Conservation (phyloP, 805 yeast genomes). For the Kazachstania viticola region DNA sequence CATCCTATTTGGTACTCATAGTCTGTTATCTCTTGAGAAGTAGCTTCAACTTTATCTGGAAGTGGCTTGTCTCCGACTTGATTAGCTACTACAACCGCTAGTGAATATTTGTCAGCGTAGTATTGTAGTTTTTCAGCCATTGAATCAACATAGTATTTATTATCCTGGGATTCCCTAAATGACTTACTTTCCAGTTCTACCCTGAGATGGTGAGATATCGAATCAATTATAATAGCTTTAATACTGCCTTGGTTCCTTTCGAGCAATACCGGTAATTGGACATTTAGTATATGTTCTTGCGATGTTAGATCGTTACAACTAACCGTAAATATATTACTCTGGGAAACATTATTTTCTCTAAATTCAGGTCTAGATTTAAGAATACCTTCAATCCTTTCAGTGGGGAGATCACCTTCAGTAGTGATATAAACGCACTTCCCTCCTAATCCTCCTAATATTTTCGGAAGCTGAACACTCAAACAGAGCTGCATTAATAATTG, state of each 20-base stretch:
- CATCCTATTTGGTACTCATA: conserved; percentile 61
- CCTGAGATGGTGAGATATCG: conserved; percentile 72
- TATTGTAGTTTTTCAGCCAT: conserved; percentile 37
- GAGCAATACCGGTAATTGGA: conserved; percentile 55
- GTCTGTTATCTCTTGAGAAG: conserved; percentile 18
- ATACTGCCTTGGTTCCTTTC: conserved; percentile 28
- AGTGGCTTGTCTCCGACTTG: conserved; percentile 58
- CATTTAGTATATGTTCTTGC: conserved; percentile 60
- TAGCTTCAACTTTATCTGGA: conserved; percentile 7
- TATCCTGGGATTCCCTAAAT: conserved; percentile 28
- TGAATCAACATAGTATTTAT: conserved; percentile 32
- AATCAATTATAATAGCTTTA: conserved; percentile 61
- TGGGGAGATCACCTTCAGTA: conserved; percentile 66
- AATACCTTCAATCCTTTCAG: conserved; percentile 48
- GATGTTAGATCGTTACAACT: conserved; percentile 57
- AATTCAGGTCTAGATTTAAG: conserved; percentile 24
- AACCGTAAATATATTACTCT: conserved; percentile 36
- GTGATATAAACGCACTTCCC: conserved; percentile 56
- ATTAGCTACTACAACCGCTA: conserved; percentile 64
- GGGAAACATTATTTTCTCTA: conserved; percentile 29
- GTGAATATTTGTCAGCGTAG: conserved; percentile 34
- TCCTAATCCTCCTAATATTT: conserved; percentile 36
- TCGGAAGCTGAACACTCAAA: conserved; percentile 43
- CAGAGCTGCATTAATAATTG: conserved; percentile 63
- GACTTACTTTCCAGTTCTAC: conserved; percentile 39